These are phyloP conservation scores for Kodamaea suecica DNA, from an alignment of 1,139 yeast genomes.

Conservation along the genomic window DNA sequence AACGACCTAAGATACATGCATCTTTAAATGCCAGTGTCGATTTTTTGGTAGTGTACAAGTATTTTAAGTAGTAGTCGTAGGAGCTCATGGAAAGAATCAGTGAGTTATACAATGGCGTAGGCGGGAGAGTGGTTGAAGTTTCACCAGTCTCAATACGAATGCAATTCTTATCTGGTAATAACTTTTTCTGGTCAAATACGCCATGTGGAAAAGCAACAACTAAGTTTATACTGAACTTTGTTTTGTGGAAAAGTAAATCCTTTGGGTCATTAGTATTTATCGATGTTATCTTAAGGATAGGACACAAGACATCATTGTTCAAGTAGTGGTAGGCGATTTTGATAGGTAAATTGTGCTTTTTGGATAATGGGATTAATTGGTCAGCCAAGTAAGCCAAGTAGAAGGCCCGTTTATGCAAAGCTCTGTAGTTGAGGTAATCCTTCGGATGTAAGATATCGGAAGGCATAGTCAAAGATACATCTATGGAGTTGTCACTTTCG, in stretches of 20 bases:
- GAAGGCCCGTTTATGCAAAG: conserved; percentile 84
- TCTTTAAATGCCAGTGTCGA: conserved; percentile 82
- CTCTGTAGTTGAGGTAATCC: conserved; percentile 87
- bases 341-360: conserved; percentile 53
- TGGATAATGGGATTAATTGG: conserved; percentile 52
- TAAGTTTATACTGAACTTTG: conserved; percentile 69
- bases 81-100: conserved; percentile 69
- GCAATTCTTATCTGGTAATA: conserved; percentile 75
- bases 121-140: conserved; percentile 49
- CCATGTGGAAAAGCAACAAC: conserved; percentile 72
- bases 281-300: conserved; percentile 56
- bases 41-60: conserved; percentile 70
- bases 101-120: conserved; percentile 85
- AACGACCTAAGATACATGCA: conserved; percentile 80
- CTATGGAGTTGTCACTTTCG: conserved; percentile 59
- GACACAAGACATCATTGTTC: conserved; percentile 66
- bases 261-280: conserved; percentile 46
- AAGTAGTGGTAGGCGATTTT: conserved; percentile 55
- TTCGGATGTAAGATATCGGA: conserved; percentile 69
- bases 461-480: conserved; percentile 83
- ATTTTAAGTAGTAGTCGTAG: conserved; percentile 68
- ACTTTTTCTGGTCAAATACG: conserved; percentile 68
- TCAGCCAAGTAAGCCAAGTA: conserved; percentile 77
- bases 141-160: conserved; percentile 58
- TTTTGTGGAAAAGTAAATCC: conserved; percentile 58